phyloP scores from a whole-genome alignment of 225 moss, liverwort and hornwort species.

The Rhytidiadelphus loreus region DNA sequence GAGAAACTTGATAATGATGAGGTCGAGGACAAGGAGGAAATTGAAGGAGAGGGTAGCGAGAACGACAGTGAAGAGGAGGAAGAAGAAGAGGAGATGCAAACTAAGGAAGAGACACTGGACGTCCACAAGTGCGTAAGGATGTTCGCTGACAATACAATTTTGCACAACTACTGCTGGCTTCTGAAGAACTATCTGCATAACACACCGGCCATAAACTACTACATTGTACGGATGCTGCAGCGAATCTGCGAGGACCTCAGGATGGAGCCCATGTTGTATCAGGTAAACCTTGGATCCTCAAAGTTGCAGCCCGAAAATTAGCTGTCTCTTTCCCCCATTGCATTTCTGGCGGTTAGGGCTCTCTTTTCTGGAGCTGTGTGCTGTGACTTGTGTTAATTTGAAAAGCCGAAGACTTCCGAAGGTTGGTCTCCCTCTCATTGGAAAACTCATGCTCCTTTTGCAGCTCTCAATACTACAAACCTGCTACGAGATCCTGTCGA shows the following conservation, averaged over 20 bases:
- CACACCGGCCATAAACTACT: slow-evolving; percentile 57
- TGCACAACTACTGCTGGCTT: slow-evolving; percentile 91
- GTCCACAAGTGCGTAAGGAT: slow-evolving; percentile 29
- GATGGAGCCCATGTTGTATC: slow-evolving; percentile 90
- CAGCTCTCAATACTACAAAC: slow-evolving; percentile 86
- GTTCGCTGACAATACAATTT: slow-evolving; percentile 67
- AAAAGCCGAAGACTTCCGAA: background rate
- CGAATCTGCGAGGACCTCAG: slow-evolving; percentile 74
- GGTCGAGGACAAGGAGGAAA: background rate
- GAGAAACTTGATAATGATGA: background rate
- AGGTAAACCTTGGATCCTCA: slow-evolving; percentile 30
- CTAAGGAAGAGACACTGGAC: slow-evolving; percentile 69
- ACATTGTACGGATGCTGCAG: slow-evolving; percentile 87
- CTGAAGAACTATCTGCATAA: slow-evolving; percentile 71
- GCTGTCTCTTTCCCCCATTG: background rate
- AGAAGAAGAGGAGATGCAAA: slow-evolving; percentile 34
- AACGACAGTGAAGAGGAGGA: slow-evolving; percentile 28
- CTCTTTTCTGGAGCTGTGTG: background rate
- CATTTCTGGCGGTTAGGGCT: background rate
- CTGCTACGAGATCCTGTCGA: slow-evolving; percentile 72
- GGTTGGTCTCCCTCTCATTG: background rate
- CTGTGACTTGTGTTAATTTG: background rate
- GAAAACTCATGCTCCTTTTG: background rate
- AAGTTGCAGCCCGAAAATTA: background rate
- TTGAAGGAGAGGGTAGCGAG: slow-evolving; percentile 4